A percentile compares a stretch with the other conserved stretches of the same genome.
phyloP scores from a whole-genome alignment of 176 grass and related monocot genomes.

The Alloteropsis semialata region DNA sequence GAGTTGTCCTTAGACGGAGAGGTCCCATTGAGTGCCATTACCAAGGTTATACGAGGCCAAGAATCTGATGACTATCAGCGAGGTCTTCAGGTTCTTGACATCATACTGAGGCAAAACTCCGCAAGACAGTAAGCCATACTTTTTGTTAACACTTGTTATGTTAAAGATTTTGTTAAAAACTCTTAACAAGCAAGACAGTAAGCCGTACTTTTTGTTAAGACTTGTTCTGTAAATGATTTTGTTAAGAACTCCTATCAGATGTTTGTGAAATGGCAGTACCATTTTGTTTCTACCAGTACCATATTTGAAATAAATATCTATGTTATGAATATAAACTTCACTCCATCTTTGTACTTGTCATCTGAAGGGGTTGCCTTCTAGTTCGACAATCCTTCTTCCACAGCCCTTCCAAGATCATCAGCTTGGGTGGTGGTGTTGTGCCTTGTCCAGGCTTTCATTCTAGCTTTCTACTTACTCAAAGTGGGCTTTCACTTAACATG shows the following conservation, averaged over 20 bases:
- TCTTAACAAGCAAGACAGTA: conserved; percentile 46
- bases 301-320: too few species aligned
- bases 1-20: conserved; percentile 40
- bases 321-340: too few species aligned
- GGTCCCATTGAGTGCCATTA: conserved; percentile 42
- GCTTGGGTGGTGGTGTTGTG: neutral
- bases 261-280: too few species aligned
- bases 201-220: neutral
- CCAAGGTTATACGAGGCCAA: conserved; percentile 40
- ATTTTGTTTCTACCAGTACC: too few species aligned
- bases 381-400: neutral
- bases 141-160: too few species aligned
- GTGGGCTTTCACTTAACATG: neutral
- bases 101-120: conserved; percentile 52
- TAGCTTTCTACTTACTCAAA: neutral
- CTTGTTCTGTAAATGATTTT: too few species aligned
- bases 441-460: neutral
- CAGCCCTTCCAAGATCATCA: neutral
- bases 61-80: conserved; percentile 46
- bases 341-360: neutral
- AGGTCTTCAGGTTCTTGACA: conserved; percentile 46
- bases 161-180: too few species aligned
- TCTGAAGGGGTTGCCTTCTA: neutral
- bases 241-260: too few species aligned
- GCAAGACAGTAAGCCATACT: conserved; percentile 30